A percentile compares a stretch with the other conserved stretches of the same genome.
These are phyloP conservation scores for Vitis labrusca DNA, from an alignment of 164 flowering plant genomes.

Conservation along the genomic window DNA sequence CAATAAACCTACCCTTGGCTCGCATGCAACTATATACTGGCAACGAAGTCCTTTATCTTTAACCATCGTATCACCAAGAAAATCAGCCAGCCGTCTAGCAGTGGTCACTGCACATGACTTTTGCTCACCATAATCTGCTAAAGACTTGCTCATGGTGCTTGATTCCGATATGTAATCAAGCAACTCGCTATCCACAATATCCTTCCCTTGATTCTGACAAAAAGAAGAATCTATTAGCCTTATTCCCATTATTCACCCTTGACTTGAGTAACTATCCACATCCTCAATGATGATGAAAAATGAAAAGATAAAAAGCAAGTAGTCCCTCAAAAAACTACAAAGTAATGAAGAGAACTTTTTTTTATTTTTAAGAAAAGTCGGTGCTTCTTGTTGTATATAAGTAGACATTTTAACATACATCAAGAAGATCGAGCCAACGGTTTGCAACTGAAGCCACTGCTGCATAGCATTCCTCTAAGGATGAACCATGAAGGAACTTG, in stretches of 20 bases:
- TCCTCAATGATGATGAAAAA: not conserved
- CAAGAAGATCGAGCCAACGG: constrained; percentile 99
- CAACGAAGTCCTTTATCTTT: constrained; percentile 96
- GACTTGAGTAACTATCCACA: not conserved
- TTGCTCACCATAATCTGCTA: constrained; percentile 93
- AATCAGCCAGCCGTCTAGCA: constrained; percentile 93
- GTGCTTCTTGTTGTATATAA: no score
- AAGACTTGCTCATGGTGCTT: constrained; percentile 99
- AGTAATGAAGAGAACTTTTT: not conserved
- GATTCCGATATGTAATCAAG: constrained; percentile 98
- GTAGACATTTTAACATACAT: constrained; percentile 50
- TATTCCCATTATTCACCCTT: not conserved
- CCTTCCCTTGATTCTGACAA: constrained; percentile 86
- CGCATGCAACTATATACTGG: constrained; percentile 93
- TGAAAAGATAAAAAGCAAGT: not conserved
- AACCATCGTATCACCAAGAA: constrained; percentile 96
- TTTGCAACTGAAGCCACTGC: constrained; percentile 95
- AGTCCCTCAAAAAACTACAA: not conserved
- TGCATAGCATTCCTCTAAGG: constrained; percentile 91
- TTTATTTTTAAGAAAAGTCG: no score
- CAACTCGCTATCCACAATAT: constrained; percentile 91
- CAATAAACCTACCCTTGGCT: constrained; percentile 70
- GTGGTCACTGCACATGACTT: constrained; percentile 99
- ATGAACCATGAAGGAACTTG: constrained; percentile 89
- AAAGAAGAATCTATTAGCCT: not conserved